phyloP scores from a whole-genome alignment of 1,284 basidiomycete genomes.

The Trametes hirsuta region DNA sequence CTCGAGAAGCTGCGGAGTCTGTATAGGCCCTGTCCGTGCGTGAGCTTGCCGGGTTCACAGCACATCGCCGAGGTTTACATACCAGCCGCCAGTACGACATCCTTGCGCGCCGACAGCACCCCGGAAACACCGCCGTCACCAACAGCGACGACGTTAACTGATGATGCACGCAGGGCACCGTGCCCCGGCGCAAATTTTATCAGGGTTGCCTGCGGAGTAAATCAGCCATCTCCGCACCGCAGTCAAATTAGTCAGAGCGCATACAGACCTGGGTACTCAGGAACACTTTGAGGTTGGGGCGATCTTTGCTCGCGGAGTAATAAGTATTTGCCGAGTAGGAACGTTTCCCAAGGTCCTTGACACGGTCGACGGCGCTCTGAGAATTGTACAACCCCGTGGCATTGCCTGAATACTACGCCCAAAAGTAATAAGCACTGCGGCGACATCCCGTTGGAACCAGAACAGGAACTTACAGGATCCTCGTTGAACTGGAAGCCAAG shows the following conservation, averaged over 20 bases:
- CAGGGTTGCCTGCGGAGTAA: too few relatives aligned
- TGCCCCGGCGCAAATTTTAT: background rate
- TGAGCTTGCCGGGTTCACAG: background rate
- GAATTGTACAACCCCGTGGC: constrained; percentile 29
- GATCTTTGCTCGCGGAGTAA: constrained; percentile 10
- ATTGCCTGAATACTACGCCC: constrained; percentile 24
- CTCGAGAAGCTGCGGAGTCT: constrained; percentile 33
- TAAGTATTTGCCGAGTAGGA: constrained; percentile 31
- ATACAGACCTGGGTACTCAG: constrained; percentile 14
- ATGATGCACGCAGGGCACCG: constrained; percentile 53
- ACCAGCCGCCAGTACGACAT: constrained; percentile 33
- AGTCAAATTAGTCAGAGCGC: too few relatives aligned
- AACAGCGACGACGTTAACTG: constrained; percentile 23
- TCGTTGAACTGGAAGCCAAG: constrained; percentile 27
- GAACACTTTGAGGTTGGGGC: constrained; percentile 15
- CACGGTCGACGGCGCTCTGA: constrained; percentile 23
- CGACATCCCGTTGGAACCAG: background rate
- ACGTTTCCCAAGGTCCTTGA: constrained; percentile 23
- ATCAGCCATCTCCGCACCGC: too few relatives aligned
- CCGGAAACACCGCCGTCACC: constrained; percentile 8
- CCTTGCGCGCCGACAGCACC: constrained; percentile 26
- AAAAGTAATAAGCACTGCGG: too few relatives aligned
- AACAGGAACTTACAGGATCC: constrained; percentile 23
- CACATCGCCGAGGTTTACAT: background rate
- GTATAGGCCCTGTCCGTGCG: constrained; percentile 17